Base-by-base conservation (phyloP, 495 filamentous ascomycete genomes). In the Schizothecium vesticola region DNA sequence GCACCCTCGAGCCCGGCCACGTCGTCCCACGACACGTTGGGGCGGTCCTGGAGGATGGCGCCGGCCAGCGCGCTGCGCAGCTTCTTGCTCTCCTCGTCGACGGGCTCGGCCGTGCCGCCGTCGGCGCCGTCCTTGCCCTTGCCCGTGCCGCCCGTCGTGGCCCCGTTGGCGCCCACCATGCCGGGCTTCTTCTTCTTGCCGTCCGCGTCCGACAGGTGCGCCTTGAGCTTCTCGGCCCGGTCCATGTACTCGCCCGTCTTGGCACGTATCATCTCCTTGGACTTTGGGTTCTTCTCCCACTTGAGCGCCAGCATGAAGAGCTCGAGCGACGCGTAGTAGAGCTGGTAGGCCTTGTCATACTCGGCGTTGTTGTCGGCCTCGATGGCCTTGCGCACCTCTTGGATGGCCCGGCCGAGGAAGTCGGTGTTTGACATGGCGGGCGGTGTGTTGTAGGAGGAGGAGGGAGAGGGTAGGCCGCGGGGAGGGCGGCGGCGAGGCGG, bases 221-320 rank as follows among this genome's bases (percentile, higher is more conserved):
- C 87, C 81, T 98, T 98, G 60, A 99, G 86, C 82, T 97, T 97
- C 83, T 98, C 95, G 43, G 95, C 94, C 51, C 95, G 91, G 78
- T 96, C 93, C 92, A 99, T 96, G 84, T 99, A 99, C 76, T 97
- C 94, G 72, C 83, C 90, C 1, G 91, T 89, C 81, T 98, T 98
- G 57, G 88, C 87, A 64, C 94, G 89, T 70, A 99, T 97, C 88
- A 97, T 96, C 78, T 96, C 92, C 82, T 99, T 98, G 57, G 91
- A 92, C 68, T 92, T 93, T 51, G 88, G 86, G 80, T 97, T 98
- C 85, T 98, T 99, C 83, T 97, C 94, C 93, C 93, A 98, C 83
- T 98, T 98, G 29, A 97, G 82, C 11, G 94, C 94, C 58, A 97
- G 87, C 91, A 97, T 94, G 81, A 97, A 97, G 63, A 96, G 85